These are phyloP conservation scores for Trichoderma sp. DNA, from an alignment of 2,329 filamentous ascomycete species.

Conservation along the genomic window DNA sequence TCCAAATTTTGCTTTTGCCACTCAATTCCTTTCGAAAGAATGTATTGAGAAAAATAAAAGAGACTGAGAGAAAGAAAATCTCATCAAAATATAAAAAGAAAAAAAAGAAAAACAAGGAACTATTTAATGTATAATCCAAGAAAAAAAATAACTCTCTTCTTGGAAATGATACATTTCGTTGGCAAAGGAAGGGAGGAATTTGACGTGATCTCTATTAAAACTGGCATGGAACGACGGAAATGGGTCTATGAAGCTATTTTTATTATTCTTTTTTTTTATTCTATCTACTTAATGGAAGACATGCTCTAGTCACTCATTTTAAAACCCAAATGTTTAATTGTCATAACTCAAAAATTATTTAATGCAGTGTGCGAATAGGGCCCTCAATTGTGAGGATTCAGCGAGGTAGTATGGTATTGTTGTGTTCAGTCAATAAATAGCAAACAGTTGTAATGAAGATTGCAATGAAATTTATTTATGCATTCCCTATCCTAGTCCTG, in stretches of 20 bases:
- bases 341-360: neutral
- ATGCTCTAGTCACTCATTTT: slow-evolving; percentile 7
- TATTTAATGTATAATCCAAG: slow-evolving; percentile 20
- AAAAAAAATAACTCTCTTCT: neutral
- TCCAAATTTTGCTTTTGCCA: neutral
- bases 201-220: neutral
- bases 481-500: neutral
- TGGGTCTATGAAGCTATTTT: neutral
- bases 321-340: neutral
- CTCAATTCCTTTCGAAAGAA: neutral
- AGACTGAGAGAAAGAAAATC: neutral
- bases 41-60: neutral
- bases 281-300: slow-evolving; percentile 8
- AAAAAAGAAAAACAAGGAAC: neutral
- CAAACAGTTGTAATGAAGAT: neutral
- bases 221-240: neutral
- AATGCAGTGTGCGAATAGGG: neutral
- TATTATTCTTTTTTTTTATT: neutral
- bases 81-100: neutral
- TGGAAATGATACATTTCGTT: slow-evolving; percentile 10
- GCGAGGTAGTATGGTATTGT: neutral
- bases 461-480: neutral
- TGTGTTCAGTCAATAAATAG: neutral
- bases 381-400: neutral
- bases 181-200: neutral